A percentile compares a stretch with the other conserved stretches of the same genome.
Conservation (phyloP, 192 early-diverging fungal genomes). For the Backusella mclennaniae region DNA sequence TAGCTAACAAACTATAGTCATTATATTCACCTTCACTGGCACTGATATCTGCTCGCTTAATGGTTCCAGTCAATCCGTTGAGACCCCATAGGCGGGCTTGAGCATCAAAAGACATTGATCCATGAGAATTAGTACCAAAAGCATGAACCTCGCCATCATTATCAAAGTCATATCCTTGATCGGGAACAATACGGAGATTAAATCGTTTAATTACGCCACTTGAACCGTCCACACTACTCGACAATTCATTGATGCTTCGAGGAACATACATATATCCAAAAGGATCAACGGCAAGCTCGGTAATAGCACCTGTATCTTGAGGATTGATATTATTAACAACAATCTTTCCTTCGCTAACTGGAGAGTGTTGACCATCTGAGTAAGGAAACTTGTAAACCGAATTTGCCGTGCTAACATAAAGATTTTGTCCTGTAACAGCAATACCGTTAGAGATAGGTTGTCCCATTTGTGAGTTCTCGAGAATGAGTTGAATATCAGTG, state of each 20-base stretch:
- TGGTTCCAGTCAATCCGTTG: not conserved
- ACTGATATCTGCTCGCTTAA: slow-evolving; percentile 12
- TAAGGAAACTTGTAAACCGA: slow-evolving; percentile 27
- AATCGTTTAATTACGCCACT: slow-evolving; percentile 28
- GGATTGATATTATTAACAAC: slow-evolving; percentile 24
- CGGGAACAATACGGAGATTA: slow-evolving; percentile 21
- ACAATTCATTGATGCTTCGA: not conserved
- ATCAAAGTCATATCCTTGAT: slow-evolving; percentile 28
- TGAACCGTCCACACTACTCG: not conserved
- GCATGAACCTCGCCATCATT: slow-evolving; percentile 23
- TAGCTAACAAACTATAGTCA: not conserved
- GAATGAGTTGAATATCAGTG: slow-evolving; percentile 12
- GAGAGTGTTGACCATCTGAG: slow-evolving; percentile 30
- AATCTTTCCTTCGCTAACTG: not conserved
- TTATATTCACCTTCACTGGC: not conserved
- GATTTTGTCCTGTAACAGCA: slow-evolving; percentile 14
- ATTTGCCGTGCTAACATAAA: slow-evolving; percentile 28
- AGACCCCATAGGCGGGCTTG: slow-evolving; percentile 33
- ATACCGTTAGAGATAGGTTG: slow-evolving; percentile 7
- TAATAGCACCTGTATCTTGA: not conserved
- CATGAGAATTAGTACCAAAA: slow-evolving; percentile 23
- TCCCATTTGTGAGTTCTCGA: not conserved
- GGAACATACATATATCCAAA: slow-evolving; percentile 29
- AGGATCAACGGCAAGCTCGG: slow-evolving; percentile 28
- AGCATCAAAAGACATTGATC: slow-evolving; percentile 29